These are phyloP conservation scores for Blastobotrys aristatus DNA, from an alignment of 1,139 yeast genomes.

Conservation along the genomic window DNA sequence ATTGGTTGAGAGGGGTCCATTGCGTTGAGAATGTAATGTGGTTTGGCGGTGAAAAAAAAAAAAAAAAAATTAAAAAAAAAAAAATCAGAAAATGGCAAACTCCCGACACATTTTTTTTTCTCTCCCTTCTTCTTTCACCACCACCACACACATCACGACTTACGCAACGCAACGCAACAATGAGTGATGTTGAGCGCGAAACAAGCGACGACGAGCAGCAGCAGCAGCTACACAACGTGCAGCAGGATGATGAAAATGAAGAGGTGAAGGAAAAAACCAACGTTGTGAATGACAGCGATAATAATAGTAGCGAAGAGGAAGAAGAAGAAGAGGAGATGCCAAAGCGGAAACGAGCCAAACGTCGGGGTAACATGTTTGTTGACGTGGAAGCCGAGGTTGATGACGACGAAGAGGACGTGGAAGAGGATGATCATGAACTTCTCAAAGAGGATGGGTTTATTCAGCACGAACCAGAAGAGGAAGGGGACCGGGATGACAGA, in stretches of 20 bases:
- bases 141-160: neutral
- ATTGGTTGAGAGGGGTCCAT: conserved; percentile 10
- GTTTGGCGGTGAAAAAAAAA: neutral
- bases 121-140: neutral
- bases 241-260: conserved; percentile 28
- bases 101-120: conserved; percentile 1
- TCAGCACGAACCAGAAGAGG: conserved; percentile 48
- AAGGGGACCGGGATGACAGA: conserved; percentile 58
- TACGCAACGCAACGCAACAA: neutral
- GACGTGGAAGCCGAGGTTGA: conserved; percentile 99
- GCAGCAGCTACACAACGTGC: conserved; percentile 22
- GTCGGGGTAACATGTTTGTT: conserved; percentile 78
- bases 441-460: conserved; percentile 63
- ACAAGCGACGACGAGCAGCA: conserved; percentile 17
- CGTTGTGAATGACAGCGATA: conserved; percentile 15
- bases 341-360: conserved; percentile 22
- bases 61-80: neutral
- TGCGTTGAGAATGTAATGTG: neutral
- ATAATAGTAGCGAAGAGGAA: conserved; percentile 21
- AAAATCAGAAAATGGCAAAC: too few relatives aligned
- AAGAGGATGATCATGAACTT: conserved; percentile 88
- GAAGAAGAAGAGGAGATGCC: conserved; percentile 18
- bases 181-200: conserved; percentile 10
- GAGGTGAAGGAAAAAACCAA: conserved; percentile 27
- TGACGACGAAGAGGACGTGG: conserved; percentile 94